Evolutionary conservation across 768 basidiomycete genomes (phyloP), one percentile per base, ranked within the genome.

Genomic region (Leccinum subgranulosum): DNA sequence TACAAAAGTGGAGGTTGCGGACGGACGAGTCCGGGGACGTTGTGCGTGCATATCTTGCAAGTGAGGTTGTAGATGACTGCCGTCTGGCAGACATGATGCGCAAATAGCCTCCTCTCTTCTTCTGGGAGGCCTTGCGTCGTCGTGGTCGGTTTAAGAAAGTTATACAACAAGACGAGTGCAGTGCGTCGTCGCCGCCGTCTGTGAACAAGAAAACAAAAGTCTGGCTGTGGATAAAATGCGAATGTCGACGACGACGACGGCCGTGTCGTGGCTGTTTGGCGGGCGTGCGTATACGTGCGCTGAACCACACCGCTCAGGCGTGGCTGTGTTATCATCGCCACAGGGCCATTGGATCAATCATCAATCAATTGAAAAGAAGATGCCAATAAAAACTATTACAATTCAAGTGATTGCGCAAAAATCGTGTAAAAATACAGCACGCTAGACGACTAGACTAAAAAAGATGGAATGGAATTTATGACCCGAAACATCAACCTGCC

Each of bases 1-100:
- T 99, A 74, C 95, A 98, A 75, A 94, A 98, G 75, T 97, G 93
- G 66, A 86, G 73, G 10, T 85, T 84, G 56, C 82, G 79, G 62
- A 69, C 66, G 5, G 73, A 64, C 28, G 74, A 66, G 36, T 79
- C 76, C 7, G 70, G 65, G 17, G 87, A 85, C 36, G 75, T 76
- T 48, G 79, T 75, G 41, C 86, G 78, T 49, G 82, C 87, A 72
- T 79, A 91, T 72, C 78, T 84, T 28, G 89, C 84, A 33, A 92
- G 77, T 6, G 91, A 93, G 5, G 90, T 90, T 0, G 89, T 88
- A 36, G 91, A 93, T 59, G 88, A 67, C 81, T 90, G 88, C 72
- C 90, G 83, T 69, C 88, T 79, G 58, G 89, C 84, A 73, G 87
- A 77, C 86, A 90, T 89, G 57, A 63, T 69, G 53, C 55, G 62